phyloP scores from a whole-genome alignment of 1,284 basidiomycete species.

The Trichosporon ovoides region DNA sequence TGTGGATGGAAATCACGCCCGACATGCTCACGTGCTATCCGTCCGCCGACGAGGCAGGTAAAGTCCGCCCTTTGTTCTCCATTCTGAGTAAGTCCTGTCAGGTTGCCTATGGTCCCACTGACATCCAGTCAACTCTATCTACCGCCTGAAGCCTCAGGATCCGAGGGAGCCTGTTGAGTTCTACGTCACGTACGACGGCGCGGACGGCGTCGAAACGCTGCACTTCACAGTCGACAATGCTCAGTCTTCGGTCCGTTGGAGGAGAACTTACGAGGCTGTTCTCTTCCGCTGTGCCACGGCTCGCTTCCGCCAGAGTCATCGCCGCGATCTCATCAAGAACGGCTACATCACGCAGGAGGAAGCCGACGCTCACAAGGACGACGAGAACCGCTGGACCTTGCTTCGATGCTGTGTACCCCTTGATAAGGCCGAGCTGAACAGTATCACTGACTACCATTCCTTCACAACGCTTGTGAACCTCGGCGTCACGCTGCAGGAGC shows the following conservation, averaged over 20 bases:
- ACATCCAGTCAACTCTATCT: constrained; percentile 22
- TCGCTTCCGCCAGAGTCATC: constrained; percentile 20
- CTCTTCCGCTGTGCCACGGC: constrained; percentile 40
- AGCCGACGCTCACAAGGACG: constrained; percentile 20
- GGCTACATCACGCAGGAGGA: neutral
- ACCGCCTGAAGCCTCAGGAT: constrained; percentile 53
- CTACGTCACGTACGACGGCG: constrained; percentile 47
- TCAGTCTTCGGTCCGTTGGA: constrained; percentile 59
- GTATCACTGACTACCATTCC: constrained; percentile 42
- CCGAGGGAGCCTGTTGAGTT: constrained; percentile 52
- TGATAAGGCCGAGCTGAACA: constrained; percentile 49
- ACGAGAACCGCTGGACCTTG: constrained; percentile 49
- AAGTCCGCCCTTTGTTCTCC: constrained; percentile 55
- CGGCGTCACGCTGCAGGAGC: constrained; percentile 25
- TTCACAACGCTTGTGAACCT: constrained; percentile 45
- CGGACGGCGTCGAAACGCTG: constrained; percentile 36
- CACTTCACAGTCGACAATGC: constrained; percentile 57
- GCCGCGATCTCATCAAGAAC: neutral
- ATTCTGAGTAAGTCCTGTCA: constrained; percentile 53
- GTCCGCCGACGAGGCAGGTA: constrained; percentile 56
- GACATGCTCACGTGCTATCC: constrained; percentile 61
- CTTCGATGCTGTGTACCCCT: constrained; percentile 59
- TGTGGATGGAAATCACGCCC: constrained; percentile 59
- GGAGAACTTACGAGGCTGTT: constrained; percentile 54
- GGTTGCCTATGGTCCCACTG: neutral